A percentile compares a stretch with the other conserved stretches of the same genome.
phyloP scores from a whole-genome alignment of 257 asterid genomes.

The Ilex asprella region DNA sequence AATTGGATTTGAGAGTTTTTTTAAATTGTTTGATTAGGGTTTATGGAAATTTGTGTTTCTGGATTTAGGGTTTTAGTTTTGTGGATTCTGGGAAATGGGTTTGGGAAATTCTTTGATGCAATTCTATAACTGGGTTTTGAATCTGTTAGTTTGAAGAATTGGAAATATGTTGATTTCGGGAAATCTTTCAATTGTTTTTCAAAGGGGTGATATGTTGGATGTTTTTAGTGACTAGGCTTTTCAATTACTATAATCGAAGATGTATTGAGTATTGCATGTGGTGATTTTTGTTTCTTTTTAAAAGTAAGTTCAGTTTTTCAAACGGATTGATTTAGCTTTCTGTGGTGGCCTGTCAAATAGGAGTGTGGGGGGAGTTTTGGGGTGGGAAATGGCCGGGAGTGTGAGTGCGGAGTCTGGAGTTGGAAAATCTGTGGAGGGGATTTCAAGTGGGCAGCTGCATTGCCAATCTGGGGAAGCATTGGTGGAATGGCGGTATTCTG shows the following conservation, averaged over 20 bases:
- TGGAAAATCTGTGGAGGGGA: constrained; percentile 55
- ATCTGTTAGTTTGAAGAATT: not conserved
- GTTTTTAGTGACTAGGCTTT: not conserved
- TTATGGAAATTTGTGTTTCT: no score
- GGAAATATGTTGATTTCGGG: not conserved
- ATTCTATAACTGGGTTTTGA: not conserved
- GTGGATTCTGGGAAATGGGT: not conserved
- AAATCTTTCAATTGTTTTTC: not conserved
- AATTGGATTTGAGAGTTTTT: no score
- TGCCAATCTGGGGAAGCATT: constrained; percentile 62
- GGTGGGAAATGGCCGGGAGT: constrained; percentile 51
- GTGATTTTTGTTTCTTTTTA: not conserved
- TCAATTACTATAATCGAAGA: not conserved
- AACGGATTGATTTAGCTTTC: not conserved
- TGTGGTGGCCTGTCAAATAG: not conserved
- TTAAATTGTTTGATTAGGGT: no score
- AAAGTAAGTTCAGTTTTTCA: not conserved
- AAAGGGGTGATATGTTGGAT: not conserved
- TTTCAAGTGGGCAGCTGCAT: constrained; percentile 41
- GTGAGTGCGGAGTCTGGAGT: constrained; percentile 42
- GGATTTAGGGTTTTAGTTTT: no score
- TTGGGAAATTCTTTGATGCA: not conserved
- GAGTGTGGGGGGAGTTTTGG: constrained; percentile 46
- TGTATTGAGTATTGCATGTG: not conserved
- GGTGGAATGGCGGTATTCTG: constrained; percentile 75